Percentiles rank a stretch among this genome's conserved stretches.
These are phyloP conservation scores for Colletotrichum lentis DNA, from an alignment of 2,329 filamentous ascomycete genomes.

Conservation along the genomic window DNA sequence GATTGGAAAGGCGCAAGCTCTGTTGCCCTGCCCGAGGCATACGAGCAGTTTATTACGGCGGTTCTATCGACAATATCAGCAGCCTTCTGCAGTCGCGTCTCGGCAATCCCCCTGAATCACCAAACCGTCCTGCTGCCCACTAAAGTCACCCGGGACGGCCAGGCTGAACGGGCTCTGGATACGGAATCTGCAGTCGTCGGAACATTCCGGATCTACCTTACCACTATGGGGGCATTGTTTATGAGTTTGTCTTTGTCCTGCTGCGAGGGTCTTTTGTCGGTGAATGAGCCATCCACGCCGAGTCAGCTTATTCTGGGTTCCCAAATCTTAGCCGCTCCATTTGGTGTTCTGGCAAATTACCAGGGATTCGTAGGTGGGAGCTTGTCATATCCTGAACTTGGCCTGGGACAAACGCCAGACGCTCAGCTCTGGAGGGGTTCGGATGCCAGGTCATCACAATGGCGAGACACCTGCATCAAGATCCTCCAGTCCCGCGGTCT, in stretches of 20 bases:
- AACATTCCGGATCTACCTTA: constrained; percentile 63
- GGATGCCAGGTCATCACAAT: constrained; percentile 54
- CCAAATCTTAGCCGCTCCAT: constrained; percentile 62
- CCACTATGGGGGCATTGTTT: constrained; percentile 63
- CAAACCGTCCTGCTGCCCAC: constrained; percentile 58
- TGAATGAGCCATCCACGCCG: constrained; percentile 54
- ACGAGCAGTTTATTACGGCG: constrained; percentile 65
- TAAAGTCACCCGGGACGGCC: constrained; percentile 31
- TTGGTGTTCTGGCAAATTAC: constrained; percentile 59
- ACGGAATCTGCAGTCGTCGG: constrained; percentile 44
- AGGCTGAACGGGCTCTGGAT: constrained; percentile 19
- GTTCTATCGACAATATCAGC: constrained; percentile 60
- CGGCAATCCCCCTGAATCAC: constrained; percentile 62
- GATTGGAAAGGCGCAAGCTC: constrained; percentile 46
- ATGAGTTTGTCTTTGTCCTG: constrained; percentile 58
- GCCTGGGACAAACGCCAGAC: constrained; percentile 61
- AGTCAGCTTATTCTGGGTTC: constrained; percentile 53
- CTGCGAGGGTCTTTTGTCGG: constrained; percentile 57
- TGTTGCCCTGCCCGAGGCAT: constrained; percentile 54
- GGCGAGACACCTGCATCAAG: constrained; percentile 61
- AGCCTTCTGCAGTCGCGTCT: constrained; percentile 57
- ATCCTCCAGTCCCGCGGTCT: constrained; percentile 61
- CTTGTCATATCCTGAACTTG: constrained; percentile 47
- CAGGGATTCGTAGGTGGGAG: constrained; percentile 49
- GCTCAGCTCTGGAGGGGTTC: constrained; percentile 57